These are phyloP conservation scores for Plantago coronopus DNA, from an alignment of 305 asterid species.

Conservation along the genomic window DNA sequence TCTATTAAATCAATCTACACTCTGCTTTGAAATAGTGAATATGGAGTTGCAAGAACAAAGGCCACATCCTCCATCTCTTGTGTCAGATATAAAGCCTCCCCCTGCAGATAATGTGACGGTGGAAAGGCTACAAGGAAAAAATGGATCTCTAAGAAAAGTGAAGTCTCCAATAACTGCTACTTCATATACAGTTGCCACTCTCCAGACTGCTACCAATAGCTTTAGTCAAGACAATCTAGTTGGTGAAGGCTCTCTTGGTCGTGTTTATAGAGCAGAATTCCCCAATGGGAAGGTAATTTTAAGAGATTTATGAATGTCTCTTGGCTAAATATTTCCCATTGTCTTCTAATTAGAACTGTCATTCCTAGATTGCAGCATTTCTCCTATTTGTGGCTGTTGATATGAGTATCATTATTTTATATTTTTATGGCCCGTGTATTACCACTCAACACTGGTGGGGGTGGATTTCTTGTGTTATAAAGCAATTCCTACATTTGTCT, in stretches of 20 bases:
- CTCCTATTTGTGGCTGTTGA: slow-evolving; percentile 7
- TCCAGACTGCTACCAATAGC: slow-evolving; percentile 91
- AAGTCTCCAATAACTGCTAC: slow-evolving; percentile 76
- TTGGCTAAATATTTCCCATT: neutral
- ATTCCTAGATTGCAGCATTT: neutral
- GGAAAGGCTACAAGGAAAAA: slow-evolving; percentile 65
- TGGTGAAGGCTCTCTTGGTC: slow-evolving; percentile 97
- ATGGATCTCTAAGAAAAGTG: slow-evolving; percentile 65
- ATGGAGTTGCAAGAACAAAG: slow-evolving; percentile 67
- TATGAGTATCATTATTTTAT: neutral
- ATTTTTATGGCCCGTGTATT: neutral
- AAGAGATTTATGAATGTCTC: too few relatives aligned
- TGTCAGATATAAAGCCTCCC: slow-evolving; percentile 62
- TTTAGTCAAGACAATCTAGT: slow-evolving; percentile 91
- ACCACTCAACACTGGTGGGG: neutral
- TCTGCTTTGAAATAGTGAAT: slow-evolving; percentile 39
- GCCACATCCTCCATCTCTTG: slow-evolving; percentile 42
- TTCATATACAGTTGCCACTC: slow-evolving; percentile 75
- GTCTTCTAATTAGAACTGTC: neutral
- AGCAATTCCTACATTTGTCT: slow-evolving; percentile 7
- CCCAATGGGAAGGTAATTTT: slow-evolving; percentile 79
- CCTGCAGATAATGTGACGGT: slow-evolving; percentile 55
- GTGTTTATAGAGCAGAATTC: slow-evolving; percentile 87
- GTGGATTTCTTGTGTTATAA: too few relatives aligned
- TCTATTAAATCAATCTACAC: slow-evolving; percentile 19